Conservation (phyloP, 73 alveolate species). For the Durusdinium trenchii region DNA sequence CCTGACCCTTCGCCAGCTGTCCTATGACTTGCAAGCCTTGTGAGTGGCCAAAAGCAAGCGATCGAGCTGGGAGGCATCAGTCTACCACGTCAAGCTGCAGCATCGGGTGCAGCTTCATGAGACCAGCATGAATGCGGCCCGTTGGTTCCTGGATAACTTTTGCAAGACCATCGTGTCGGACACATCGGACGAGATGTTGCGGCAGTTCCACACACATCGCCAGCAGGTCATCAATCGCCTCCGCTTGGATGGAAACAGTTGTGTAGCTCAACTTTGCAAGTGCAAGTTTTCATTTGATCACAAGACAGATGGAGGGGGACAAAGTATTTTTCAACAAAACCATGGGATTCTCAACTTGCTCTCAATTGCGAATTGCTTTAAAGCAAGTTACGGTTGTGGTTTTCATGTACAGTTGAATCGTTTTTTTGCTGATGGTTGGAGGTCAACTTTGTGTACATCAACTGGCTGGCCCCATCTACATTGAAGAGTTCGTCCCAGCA, state of each 20-base stretch:
- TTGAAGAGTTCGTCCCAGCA: neutral
- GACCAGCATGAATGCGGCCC: neutral
- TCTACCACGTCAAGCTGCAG: neutral
- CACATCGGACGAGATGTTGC: constrained; percentile 6
- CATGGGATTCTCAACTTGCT: too few species aligned
- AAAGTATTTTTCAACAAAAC: too few species aligned
- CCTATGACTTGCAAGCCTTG: constrained; percentile 11
- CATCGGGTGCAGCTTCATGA: constrained; percentile 1
- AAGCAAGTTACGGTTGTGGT: too few species aligned
- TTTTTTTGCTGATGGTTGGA: too few species aligned
- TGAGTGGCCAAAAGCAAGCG: constrained; percentile 22
- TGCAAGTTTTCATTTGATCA: neutral
- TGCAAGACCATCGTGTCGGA: neutral
- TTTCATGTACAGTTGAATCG: too few species aligned
- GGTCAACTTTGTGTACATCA: constrained; percentile 34
- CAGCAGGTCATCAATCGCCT: neutral
- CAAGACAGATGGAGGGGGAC: neutral
- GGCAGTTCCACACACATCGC: neutral
- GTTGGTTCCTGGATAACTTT: neutral
- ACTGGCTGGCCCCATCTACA: constrained; percentile 41
- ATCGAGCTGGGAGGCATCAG: neutral
- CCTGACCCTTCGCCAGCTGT: neutral
- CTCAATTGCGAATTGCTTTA: too few species aligned
- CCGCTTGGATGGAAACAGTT: neutral
- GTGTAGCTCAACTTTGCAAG: neutral